A percentile compares a stretch with the other conserved stretches of the same genome.
phyloP scores from a whole-genome alignment of 129 eudicot genomes.

The Flaveria trinervia region DNA sequence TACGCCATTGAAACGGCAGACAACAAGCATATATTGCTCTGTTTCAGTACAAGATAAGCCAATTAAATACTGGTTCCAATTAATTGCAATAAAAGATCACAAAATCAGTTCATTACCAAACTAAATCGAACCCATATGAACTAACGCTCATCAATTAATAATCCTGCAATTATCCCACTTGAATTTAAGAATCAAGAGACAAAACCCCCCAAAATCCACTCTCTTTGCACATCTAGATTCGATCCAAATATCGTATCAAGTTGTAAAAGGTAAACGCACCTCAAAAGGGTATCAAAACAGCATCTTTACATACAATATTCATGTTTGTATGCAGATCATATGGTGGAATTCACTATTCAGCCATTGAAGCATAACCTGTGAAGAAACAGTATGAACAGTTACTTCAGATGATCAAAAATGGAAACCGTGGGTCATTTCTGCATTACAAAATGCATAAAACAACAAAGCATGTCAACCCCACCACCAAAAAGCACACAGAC shows the following conservation, averaged over 20 bases:
- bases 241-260: no score
- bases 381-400: constrained; percentile 35
- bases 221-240: constrained; percentile 29
- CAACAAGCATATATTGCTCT: constrained; percentile 74
- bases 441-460: constrained; percentile 6
- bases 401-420: constrained; percentile 14
- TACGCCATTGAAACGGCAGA: constrained; percentile 77
- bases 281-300: constrained; percentile 46
- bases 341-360: background rate
- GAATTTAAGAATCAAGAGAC: constrained; percentile 37
- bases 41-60: constrained; percentile 29
- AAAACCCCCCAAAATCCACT: constrained; percentile 61
- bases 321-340: background rate
- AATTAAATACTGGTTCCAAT: constrained; percentile 27
- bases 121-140: constrained; percentile 42
- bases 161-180: constrained; percentile 26
- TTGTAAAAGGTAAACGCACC: constrained; percentile 31
- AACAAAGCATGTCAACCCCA: constrained; percentile 40
- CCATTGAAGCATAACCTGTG: background rate
- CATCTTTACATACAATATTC: constrained; percentile 20
- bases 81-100: constrained; percentile 17
- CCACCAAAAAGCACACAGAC: no score
- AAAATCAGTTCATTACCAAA: constrained; percentile 36
- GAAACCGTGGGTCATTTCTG: background rate
- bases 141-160: constrained; percentile 40